These are phyloP conservation scores for Citrus sinensis DNA, from an alignment of 345 rosid species.

Conservation along the genomic window DNA sequence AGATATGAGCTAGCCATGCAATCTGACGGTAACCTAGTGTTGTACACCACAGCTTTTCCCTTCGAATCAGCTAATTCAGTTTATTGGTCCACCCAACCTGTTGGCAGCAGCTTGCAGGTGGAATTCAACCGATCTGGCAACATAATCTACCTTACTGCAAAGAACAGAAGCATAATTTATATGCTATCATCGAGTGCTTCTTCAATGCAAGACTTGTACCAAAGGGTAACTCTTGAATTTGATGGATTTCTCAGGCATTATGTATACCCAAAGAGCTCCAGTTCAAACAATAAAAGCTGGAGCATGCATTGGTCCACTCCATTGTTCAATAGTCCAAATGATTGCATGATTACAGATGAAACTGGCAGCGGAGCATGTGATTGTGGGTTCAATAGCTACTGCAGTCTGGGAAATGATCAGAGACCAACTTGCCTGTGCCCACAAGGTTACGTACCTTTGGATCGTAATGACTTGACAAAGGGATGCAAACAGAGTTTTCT, in stretches of 20 bases:
- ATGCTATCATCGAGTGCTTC: background rate
- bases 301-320: slow-evolving; percentile 25
- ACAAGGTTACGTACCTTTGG: slow-evolving; percentile 31
- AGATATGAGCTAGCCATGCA: slow-evolving; percentile 32
- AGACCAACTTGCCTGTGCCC: slow-evolving; percentile 52
- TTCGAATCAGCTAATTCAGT: background rate
- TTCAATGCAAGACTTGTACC: slow-evolving; percentile 27
- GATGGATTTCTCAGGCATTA: slow-evolving; percentile 60
- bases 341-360: slow-evolving; percentile 21
- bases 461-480: slow-evolving; percentile 28
- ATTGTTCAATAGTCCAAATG: slow-evolving; percentile 32
- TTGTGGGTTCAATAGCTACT: slow-evolving; percentile 61
- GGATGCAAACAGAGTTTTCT: slow-evolving; percentile 39
- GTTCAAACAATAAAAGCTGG: slow-evolving; percentile 19
- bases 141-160: slow-evolving; percentile 25
- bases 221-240: slow-evolving; percentile 44
- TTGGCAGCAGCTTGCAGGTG: slow-evolving; percentile 19
- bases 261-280: slow-evolving; percentile 36
- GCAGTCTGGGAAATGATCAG: slow-evolving; percentile 28
- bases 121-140: slow-evolving; percentile 47
- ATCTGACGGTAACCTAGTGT: slow-evolving; percentile 28
- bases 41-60: slow-evolving; percentile 24
- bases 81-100: slow-evolving; percentile 29
- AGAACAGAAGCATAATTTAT: slow-evolving; percentile 18
- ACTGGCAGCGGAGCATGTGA: slow-evolving; percentile 31